Conservation (phyloP, 352 stramenopile genomes). For the Blastocystis sp. region DNA sequence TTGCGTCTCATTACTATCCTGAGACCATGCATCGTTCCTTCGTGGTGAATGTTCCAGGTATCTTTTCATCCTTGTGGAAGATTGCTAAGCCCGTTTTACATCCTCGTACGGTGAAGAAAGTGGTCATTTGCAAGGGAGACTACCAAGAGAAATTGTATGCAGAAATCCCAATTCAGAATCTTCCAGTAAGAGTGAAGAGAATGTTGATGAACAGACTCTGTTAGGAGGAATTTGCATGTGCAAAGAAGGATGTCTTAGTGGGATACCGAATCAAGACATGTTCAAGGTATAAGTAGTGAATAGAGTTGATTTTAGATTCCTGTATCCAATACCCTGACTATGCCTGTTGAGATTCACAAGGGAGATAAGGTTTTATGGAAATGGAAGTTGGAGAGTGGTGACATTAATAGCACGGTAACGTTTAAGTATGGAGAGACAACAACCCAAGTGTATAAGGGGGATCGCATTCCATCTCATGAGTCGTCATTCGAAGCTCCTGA, state of each 20-base stretch:
- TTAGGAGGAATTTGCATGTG: constrained; percentile 39
- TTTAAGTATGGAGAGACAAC: background rate
- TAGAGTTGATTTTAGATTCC: constrained; percentile 9
- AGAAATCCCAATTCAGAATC: constrained; percentile 15
- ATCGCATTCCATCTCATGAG: background rate
- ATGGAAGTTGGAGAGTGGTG: constrained; percentile 48
- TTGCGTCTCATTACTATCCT: constrained; percentile 57
- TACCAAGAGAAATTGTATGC: constrained; percentile 58
- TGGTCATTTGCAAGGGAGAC: constrained; percentile 48
- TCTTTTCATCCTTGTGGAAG: constrained; percentile 48
- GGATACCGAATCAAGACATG: background rate
- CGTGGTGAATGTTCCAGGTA: constrained; percentile 34
- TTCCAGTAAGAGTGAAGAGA: background rate
- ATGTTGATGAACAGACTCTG: background rate
- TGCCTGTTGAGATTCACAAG: constrained; percentile 3
- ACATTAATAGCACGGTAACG: constrained; percentile 8
- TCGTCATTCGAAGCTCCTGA: background rate
- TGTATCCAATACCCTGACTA: constrained; percentile 10
- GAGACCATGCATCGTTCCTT: constrained; percentile 63
- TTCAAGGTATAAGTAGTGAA: background rate
- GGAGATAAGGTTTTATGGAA: constrained; percentile 15
- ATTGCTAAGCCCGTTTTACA: constrained; percentile 55
- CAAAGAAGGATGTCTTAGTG: constrained; percentile 8
- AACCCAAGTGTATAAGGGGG: background rate
- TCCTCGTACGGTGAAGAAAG: constrained; percentile 54